Evolutionary conservation across 495 filamentous ascomycete species (phyloP), one percentile per base, ranked within the genome.

Genomic region (Lasiosphaeriaceae sp.): DNA sequence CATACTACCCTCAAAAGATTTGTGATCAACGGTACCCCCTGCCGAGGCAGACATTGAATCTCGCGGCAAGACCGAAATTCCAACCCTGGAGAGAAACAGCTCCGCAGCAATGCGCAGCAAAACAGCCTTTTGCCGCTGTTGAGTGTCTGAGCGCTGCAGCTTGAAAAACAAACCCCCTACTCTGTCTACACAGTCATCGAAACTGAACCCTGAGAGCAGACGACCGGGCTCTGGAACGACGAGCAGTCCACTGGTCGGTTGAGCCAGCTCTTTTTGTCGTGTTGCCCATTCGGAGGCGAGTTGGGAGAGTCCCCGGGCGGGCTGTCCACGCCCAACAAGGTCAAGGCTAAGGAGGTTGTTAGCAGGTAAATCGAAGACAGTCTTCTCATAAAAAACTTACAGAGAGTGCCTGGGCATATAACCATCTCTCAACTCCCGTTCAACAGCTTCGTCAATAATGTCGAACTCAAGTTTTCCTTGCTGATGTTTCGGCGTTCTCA

Each of bases 341-440:
- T 66, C 58, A n/a, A 68, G 26, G 21, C 61, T 61, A 35, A 7
- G 17, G 23, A 43, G 47, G n/a, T 3, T 2, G 58, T 64, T 54
- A 61, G 61, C 22, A 46, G 43, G 7, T 23, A 7, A 11, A 34
- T 24, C 3, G 3, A 19, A 2, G 41, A 29, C 5, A 12, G 3
- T 8, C n/a, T 23, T 3, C 16, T 43, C 2, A 0, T 12, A 41
- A 0, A 17, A 11, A 45, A 55, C 63, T 29, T 55, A 63, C 64
- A 68, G 34, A 11, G 63, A 66, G 14, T 54, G 60, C 21, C 60
- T 50, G 19, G 63, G 63, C 66, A 68, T 64, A 22, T 59, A 61
- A 0, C 61, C 63, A 14, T 55, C 59, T n/a, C 48, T 29, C 44
- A 44, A 58, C 35, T 50, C 55, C 11, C 34, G 47, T 37, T 58